phyloP scores from a whole-genome alignment of 2,329 filamentous ascomycete genomes.

The Paraconiothyrium sp. region DNA sequence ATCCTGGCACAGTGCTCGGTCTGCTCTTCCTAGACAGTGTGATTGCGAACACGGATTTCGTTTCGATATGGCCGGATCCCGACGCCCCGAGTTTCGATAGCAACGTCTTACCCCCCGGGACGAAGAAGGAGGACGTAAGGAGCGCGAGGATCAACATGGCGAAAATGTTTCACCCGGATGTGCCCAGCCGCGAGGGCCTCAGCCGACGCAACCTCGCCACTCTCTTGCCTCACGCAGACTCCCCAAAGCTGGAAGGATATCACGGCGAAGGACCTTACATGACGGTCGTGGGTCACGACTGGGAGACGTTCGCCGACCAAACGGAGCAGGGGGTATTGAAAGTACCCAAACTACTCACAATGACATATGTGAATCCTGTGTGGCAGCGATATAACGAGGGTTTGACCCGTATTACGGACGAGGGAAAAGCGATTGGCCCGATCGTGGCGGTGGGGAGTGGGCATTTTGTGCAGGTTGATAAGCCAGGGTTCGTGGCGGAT shows the following conservation, averaged over 20 bases:
- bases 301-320: slow-evolving; percentile 62
- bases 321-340: slow-evolving; percentile 43
- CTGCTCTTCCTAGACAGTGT: slow-evolving; percentile 66
- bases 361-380: slow-evolving; percentile 62
- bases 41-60: slow-evolving; percentile 66
- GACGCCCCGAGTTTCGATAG: slow-evolving; percentile 58
- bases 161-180: slow-evolving; percentile 59
- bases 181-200: slow-evolving; percentile 61
- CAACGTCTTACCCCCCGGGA: slow-evolving; percentile 51
- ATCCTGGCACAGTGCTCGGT: slow-evolving; percentile 57
- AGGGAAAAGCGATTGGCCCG: slow-evolving; percentile 54
- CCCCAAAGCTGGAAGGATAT: slow-evolving; percentile 53
- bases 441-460: slow-evolving; percentile 60
- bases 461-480: slow-evolving; percentile 66
- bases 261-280: slow-evolving; percentile 53
- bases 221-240: slow-evolving; percentile 57
- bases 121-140: slow-evolving; percentile 48
- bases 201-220: slow-evolving; percentile 56
- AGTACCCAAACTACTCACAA: slow-evolving; percentile 53
- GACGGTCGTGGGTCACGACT: slow-evolving; percentile 65
- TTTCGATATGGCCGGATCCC: slow-evolving; percentile 65
- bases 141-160: slow-evolving; percentile 48
- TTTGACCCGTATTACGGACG: slow-evolving; percentile 56
- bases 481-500: slow-evolving; percentile 53
- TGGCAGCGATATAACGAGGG: slow-evolving; percentile 66